Evolutionary conservation across 225 moss, liverwort and hornwort genomes (phyloP).

Genomic region (Polytrichum formosum): DNA sequence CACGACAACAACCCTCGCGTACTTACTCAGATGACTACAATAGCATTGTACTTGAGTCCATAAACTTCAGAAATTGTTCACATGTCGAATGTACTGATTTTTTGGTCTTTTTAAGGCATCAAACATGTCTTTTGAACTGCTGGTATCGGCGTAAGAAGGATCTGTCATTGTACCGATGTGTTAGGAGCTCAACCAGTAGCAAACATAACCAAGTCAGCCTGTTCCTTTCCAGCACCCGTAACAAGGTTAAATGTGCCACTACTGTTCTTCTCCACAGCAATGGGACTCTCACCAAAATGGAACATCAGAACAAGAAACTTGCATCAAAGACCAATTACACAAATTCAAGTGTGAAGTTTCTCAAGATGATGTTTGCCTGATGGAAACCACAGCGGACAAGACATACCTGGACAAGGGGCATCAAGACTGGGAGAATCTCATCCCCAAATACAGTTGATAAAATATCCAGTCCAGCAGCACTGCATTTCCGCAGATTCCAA

Average conservation of each 20-base stretch:
- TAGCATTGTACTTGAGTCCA: too few species aligned
- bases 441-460: constrained; percentile 80
- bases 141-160: neutral
- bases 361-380: too few species aligned
- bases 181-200: constrained; percentile 95
- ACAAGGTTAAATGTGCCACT: constrained; percentile 67
- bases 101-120: too few species aligned
- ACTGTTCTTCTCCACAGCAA: constrained; percentile 60
- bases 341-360: too few species aligned
- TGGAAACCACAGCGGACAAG: too few species aligned
- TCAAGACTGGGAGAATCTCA: constrained; percentile 79
- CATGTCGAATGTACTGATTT: too few species aligned
- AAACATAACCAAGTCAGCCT: constrained; percentile 79
- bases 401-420: constrained; percentile 82
- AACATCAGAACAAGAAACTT: too few species aligned
- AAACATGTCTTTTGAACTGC: too few species aligned
- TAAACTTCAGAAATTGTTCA: too few species aligned
- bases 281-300: constrained; percentile 84
- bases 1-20: too few species aligned
- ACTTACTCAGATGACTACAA: too few species aligned
- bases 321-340: too few species aligned
- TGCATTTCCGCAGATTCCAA: constrained; percentile 84
- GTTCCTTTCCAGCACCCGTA: constrained; percentile 72
- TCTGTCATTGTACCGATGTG: constrained; percentile 47
- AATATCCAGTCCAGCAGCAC: constrained; percentile 86